phyloP scores from a whole-genome alignment of 1,139 yeast genomes.

The Diutina siamensis region DNA sequence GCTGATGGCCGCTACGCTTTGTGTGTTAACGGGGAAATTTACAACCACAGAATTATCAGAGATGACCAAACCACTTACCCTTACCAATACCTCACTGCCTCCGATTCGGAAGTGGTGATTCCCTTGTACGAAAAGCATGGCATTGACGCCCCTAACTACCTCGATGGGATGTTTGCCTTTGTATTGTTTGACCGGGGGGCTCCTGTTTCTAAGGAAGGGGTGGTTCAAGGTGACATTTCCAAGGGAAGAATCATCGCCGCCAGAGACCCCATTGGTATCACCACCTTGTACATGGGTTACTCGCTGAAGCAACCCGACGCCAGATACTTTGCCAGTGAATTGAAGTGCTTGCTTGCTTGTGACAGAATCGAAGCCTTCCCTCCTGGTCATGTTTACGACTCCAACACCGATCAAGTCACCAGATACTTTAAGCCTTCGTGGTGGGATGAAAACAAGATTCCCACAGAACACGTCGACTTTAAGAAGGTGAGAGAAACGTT shows the following conservation, averaged over 20 bases:
- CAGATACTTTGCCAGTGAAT: conserved; percentile 84
- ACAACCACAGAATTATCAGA: conserved; percentile 88
- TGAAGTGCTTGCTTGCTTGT: conserved; percentile 88
- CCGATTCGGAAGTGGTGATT: conserved; percentile 96
- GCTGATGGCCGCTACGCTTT: conserved; percentile 62
- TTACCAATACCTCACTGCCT: conserved; percentile 55
- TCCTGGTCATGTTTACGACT: conserved; percentile 96
- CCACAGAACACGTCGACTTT: conserved; percentile 65
- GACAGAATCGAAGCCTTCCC: conserved; percentile 91
- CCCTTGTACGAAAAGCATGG: conserved; percentile 84
- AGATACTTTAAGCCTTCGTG: conserved; percentile 88
- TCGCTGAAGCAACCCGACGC: conserved; percentile 59
- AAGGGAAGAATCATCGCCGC: conserved; percentile 86
- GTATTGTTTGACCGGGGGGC: conserved; percentile 63
- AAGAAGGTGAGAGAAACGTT: conserved; percentile 62
- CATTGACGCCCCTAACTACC: conserved; percentile 77
- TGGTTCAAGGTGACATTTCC: not conserved
- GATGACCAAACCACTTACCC: conserved; percentile 58
- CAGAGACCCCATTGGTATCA: conserved; percentile 96
- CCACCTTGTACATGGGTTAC: conserved; percentile 92
- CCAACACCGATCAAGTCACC: conserved; percentile 71
- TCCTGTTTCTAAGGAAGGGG: conserved; percentile 20
- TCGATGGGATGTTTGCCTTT: conserved; percentile 98
- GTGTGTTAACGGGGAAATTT: conserved; percentile 95
- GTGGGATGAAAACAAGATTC: conserved; percentile 77